Evolutionary conservation across 805 yeast species (phyloP).

Genomic region (Ogataea allantospora): DNA sequence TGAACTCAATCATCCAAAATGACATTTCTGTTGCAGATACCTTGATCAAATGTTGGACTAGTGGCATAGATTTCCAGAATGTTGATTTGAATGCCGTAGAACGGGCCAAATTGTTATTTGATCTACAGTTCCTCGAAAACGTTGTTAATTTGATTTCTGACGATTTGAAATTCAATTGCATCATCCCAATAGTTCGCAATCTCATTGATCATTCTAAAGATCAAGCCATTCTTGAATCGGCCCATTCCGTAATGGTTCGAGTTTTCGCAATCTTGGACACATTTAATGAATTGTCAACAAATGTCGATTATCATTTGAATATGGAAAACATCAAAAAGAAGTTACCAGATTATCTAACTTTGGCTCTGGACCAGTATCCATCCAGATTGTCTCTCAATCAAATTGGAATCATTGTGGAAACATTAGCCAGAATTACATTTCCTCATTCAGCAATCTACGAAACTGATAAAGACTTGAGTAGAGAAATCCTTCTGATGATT

Average conservation of each 20-base stretch:
- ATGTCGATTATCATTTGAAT: constrained; percentile 16
- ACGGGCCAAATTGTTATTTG: constrained; percentile 43
- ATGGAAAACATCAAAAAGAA: constrained; percentile 13
- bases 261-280: constrained; percentile 27
- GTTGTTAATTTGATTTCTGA: constrained; percentile 36
- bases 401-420: constrained; percentile 54
- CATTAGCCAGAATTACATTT: constrained; percentile 46
- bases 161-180: constrained; percentile 29
- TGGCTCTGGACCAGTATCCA: constrained; percentile 58
- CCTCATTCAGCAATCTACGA: constrained; percentile 37
- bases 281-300: constrained; percentile 14
- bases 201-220: constrained; percentile 21
- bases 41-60: constrained; percentile 32
- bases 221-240: constrained; percentile 50
- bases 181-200: constrained; percentile 27
- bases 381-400: constrained; percentile 50
- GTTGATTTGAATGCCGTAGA: constrained; percentile 32
- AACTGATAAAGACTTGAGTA: constrained; percentile 27
- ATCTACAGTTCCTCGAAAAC: constrained; percentile 47
- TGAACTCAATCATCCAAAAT: constrained; percentile 40
- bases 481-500: constrained; percentile 42
- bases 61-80: constrained; percentile 24
- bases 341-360: constrained; percentile 41
- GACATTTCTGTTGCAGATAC: constrained; percentile 28
- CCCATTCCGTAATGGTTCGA: constrained; percentile 57